phyloP scores from a whole-genome alignment of 345 rosid genomes.

The Dipteronia sinensis region DNA sequence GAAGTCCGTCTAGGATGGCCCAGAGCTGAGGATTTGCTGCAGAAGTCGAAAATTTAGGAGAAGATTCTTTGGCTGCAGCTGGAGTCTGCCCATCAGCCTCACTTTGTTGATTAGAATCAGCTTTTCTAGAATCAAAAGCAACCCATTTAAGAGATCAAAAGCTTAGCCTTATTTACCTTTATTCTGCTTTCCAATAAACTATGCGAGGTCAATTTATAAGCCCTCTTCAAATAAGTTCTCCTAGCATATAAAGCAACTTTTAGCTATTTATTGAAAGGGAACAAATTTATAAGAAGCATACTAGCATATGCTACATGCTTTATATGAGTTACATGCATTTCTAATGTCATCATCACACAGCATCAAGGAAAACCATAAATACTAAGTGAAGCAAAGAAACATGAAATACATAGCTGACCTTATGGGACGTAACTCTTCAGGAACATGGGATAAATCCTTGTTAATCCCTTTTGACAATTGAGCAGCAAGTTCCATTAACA shows the following conservation, averaged over 20 bases:
- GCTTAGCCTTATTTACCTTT: neutral
- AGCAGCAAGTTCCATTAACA: conserved; percentile 92
- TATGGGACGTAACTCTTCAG: conserved; percentile 74
- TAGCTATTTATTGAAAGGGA: neutral
- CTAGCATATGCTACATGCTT: neutral
- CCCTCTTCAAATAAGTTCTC: neutral
- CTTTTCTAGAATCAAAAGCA: conserved; percentile 43
- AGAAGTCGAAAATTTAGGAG: conserved; percentile 54
- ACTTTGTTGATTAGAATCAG: conserved; percentile 44
- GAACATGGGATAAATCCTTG: conserved; percentile 46
- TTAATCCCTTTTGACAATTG: conserved; percentile 78
- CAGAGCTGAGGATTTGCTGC: conserved; percentile 57
- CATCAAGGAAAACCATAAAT: neutral
- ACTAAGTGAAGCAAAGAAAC: conserved; percentile 7
- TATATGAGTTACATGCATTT: neutral
- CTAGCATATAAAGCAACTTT: neutral
- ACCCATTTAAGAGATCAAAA: conserved; percentile 19
- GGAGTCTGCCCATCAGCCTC: conserved; percentile 38
- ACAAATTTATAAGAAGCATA: neutral
- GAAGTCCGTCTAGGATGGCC: conserved; percentile 79
- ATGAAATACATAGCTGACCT: conserved; percentile 42
- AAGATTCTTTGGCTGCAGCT: conserved; percentile 36
- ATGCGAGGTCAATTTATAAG: neutral
- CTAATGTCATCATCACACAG: neutral
- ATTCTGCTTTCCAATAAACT: neutral